Evolutionary conservation across 495 filamentous ascomycete genomes (phyloP).

Genomic region (Penicillium crystallinum): DNA sequence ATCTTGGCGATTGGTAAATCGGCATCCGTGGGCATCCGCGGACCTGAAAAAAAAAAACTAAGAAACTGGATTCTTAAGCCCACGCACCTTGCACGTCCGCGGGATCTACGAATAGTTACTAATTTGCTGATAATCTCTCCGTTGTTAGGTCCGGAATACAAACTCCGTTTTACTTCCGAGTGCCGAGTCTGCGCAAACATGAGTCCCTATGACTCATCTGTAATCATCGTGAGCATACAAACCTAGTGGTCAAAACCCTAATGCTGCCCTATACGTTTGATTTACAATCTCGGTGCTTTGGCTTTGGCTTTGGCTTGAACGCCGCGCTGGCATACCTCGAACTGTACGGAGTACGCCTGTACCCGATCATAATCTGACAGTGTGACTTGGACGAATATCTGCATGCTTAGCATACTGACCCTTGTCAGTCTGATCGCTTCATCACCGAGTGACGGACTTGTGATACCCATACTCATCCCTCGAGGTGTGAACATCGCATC

Average conservation of each 20-base stretch:
- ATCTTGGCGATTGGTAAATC: conserved; percentile 14
- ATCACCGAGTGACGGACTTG: background rate
- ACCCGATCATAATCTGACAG: background rate
- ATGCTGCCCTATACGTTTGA: background rate
- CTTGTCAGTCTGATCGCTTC: background rate
- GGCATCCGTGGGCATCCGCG: conserved; percentile 32
- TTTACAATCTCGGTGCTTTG: background rate
- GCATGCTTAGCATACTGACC: background rate
- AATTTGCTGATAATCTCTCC: background rate
- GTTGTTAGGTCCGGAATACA: background rate
- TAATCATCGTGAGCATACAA: background rate
- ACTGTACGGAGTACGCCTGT: background rate
- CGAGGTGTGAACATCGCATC: background rate
- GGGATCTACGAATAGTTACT: background rate
- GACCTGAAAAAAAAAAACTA: background rate
- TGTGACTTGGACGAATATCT: background rate
- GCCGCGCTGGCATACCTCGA: too few relatives aligned
- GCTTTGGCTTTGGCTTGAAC: background rate
- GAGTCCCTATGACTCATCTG: conserved; percentile 1
- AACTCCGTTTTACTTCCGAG: conserved; percentile 5
- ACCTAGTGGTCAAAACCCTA: background rate
- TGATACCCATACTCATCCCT: background rate
- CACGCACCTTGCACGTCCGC: conserved; percentile 17
- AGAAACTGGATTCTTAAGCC: background rate
- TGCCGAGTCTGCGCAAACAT: background rate